Base-by-base conservation (phyloP, 2,329 filamentous ascomycete species). In the Aspergillus sp. region DNA sequence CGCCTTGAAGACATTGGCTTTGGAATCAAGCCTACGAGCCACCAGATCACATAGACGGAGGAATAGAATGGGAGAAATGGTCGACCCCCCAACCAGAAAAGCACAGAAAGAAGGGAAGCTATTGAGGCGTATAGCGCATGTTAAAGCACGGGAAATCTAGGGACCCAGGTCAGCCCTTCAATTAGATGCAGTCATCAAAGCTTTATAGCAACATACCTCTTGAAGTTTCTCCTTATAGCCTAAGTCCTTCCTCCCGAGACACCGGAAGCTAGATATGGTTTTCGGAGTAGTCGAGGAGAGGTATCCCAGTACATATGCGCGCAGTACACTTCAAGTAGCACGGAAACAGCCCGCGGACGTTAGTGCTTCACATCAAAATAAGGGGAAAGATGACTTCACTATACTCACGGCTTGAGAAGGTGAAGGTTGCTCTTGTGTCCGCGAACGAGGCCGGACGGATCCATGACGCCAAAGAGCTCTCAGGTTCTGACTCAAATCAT, bases 51-150 rank as follows among this genome's bases (percentile, higher is more conserved):
- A 66, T 48, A 59, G 53, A 37, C 48, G 54, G 52, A 59, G 50
- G 49, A 61, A 56, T 15, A 64, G 49, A 17, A 60, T 46, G 15
- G 72, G 70, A 17, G 79, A 58, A 44, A 75, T 48, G 13, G 74
- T 77, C 45, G 76, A 77, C 19, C 77, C 76, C 35, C 74, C 77
- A 15, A 79, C 67, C 13, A 80, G 63, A 20, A 72, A 55, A 39
- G 71, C 78, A 58, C 77, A 80, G 50, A 76, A 78, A 3, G 75
- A 66, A 30, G 77, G 74, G 52, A 80, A 79, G 44, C 72, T 70
- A 55, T 77, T 68, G 37, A 71, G 53, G 33, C 68, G 69, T 32
- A 74, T 55, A 22, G 72, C 64, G 50, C 63, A 60, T 33, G 60
- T 62, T 27, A 77, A 56, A 43, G 71, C 63, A 33, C 56, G 59